Evolutionary conservation across 1,284 basidiomycete genomes (phyloP).

Genomic region (Cryptococcus sp.): DNA sequence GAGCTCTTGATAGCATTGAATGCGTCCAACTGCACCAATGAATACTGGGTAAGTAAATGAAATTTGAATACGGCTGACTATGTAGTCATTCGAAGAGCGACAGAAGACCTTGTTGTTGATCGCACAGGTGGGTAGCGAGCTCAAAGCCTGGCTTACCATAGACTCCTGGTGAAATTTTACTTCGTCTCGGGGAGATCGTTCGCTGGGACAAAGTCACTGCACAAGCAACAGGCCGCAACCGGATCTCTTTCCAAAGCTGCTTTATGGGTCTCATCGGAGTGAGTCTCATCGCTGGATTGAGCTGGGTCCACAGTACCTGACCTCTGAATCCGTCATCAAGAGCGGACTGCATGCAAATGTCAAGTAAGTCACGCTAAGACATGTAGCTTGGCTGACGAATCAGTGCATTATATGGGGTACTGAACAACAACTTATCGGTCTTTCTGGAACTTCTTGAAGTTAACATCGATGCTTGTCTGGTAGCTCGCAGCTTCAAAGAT

Average conservation of each 20-base stretch:
- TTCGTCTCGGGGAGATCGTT: slow-evolving; percentile 56
- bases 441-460: slow-evolving; percentile 52
- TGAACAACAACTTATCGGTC: slow-evolving; percentile 55
- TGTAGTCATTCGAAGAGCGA: slow-evolving; percentile 4
- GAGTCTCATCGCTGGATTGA: slow-evolving; percentile 10
- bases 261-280: slow-evolving; percentile 60
- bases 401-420: slow-evolving; percentile 58
- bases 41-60: slow-evolving; percentile 4
- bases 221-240: slow-evolving; percentile 38
- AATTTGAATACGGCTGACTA: not conserved
- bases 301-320: slow-evolving; percentile 52
- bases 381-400: slow-evolving; percentile 56
- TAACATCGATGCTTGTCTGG: slow-evolving; percentile 52
- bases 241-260: slow-evolving; percentile 60
- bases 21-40: slow-evolving; percentile 6
- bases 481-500: slow-evolving; percentile 50
- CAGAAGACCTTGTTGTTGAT: slow-evolving; percentile 5
- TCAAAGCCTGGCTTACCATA: not conserved
- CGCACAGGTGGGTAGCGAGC: slow-evolving; percentile 2
- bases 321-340: slow-evolving; percentile 61
- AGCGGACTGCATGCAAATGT: slow-evolving; percentile 56
- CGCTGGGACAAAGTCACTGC: slow-evolving; percentile 52
- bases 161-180: slow-evolving; percentile 50
- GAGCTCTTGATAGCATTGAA: slow-evolving; percentile 1
- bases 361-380: slow-evolving; percentile 58